phyloP scores from a whole-genome alignment of 2,329 filamentous ascomycete genomes.

The Cladosporium phlei region DNA sequence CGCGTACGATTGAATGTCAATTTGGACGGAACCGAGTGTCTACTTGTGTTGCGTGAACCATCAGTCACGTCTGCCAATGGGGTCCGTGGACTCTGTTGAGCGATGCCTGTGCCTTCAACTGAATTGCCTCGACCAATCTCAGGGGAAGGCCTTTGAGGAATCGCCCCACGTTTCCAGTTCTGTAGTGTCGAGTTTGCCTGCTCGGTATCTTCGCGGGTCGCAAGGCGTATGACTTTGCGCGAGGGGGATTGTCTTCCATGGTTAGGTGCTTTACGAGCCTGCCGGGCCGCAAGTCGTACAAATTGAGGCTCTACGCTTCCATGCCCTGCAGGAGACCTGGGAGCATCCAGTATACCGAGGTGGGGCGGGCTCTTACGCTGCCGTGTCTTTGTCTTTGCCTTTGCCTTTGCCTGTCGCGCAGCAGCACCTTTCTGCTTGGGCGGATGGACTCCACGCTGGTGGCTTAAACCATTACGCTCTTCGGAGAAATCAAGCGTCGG shows the following conservation, averaged over 20 bases:
- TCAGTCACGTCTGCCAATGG: neutral
- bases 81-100: neutral
- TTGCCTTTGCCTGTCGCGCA: neutral
- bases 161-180: constrained; percentile 48
- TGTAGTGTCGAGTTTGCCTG: constrained; percentile 49
- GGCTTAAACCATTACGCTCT: constrained; percentile 18
- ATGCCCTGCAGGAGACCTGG: constrained; percentile 31
- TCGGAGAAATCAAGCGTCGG: constrained; percentile 17
- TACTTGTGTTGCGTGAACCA: neutral
- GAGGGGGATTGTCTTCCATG: constrained; percentile 49
- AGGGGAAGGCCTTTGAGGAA: constrained; percentile 19
- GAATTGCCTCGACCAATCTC: too few species aligned
- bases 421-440: neutral
- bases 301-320: constrained; percentile 43
- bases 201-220: constrained; percentile 49
- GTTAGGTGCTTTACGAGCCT: constrained; percentile 45
- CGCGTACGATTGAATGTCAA: too few species aligned
- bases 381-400: neutral
- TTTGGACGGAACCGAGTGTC: neutral
- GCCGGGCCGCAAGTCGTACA: constrained; percentile 51
- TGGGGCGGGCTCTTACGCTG: constrained; percentile 20
- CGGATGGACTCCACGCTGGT: neutral
- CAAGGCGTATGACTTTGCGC: constrained; percentile 49
- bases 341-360: constrained; percentile 50
- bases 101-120: too few species aligned